phyloP scores from a whole-genome alignment of 2,329 filamentous ascomycete species.

The Alternaria rosae region DNA sequence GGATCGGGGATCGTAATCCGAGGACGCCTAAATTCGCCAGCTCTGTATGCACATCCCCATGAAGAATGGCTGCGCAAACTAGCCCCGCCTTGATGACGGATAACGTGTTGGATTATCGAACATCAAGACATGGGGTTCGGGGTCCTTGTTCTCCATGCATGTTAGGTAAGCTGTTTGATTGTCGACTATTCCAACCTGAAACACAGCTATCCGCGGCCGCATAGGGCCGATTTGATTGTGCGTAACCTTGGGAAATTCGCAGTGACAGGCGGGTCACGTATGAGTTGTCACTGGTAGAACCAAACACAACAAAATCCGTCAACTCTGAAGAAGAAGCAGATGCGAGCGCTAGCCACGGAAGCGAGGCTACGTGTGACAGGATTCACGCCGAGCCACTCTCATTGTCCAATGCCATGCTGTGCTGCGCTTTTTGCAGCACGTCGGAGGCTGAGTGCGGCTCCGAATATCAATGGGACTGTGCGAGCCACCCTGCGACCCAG shows the following conservation, averaged over 20 bases:
- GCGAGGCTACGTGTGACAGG: slow-evolving; percentile 22
- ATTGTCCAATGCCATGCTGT: slow-evolving; percentile 9
- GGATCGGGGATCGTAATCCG: not conserved
- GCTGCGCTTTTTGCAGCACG: slow-evolving; percentile 1
- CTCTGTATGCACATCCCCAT: slow-evolving; percentile 8
- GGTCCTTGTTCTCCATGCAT: not conserved
- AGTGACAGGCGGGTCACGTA: not conserved
- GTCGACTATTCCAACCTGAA: not conserved
- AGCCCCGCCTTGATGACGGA: slow-evolving; percentile 9
- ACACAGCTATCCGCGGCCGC: slow-evolving; percentile 13
- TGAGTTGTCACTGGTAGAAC: not conserved
- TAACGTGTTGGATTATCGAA: not conserved
- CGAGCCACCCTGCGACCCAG: slow-evolving; percentile 21
- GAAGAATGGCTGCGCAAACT: not conserved
- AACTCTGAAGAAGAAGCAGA: not conserved
- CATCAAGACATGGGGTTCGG: not conserved
- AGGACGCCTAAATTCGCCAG: slow-evolving; percentile 2
- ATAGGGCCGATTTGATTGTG: not conserved
- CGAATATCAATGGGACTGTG: slow-evolving; percentile 17
- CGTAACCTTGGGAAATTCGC: not conserved
- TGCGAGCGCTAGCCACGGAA: slow-evolving; percentile 1
- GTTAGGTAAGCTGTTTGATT: not conserved
- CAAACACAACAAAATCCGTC: not conserved
- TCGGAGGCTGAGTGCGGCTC: slow-evolving; percentile 15
- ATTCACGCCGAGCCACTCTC: slow-evolving; percentile 6